Base-by-base conservation (phyloP, 352 stramenopile species). In the Pythium aquatile region DNA sequence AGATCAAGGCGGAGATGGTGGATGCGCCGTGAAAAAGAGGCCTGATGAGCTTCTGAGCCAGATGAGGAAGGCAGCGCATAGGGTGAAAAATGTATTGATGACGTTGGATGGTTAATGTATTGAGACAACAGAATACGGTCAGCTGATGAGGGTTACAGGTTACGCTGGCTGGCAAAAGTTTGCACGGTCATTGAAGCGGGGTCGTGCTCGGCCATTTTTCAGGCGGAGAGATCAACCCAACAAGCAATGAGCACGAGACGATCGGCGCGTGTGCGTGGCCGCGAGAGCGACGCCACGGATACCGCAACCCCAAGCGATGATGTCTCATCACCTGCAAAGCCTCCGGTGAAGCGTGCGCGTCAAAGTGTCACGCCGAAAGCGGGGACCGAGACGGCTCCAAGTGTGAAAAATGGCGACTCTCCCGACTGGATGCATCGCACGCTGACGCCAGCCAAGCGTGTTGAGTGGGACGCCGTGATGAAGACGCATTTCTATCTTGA, bases 381-480 rank as follows among this genome's bases (percentile, higher is more conserved):
- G 13, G 30, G 6, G 14, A 20, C 3, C 1, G n/a, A 49, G 42
- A 28, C 42, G 9, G 16, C 3, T 42, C 8, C 37, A 13, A 42
- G 13, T n/a, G 39, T 20, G 2, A 61, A 63, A 3, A 61, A 58
- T 33, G 32, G 17, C 40, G 33, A 14, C 14, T 16, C 47, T 3
- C 11, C 16, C 2, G 35, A 48, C 11, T 61, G 60, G 60, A 17
- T 60, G 11, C 29, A 66, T 8, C n/a, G 24, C 7, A 35, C 24
- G n/a, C 37, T 65, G 5, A 37, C 68, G 4, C 10, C 44, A 1
- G 64, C 58, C 42, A 61, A 76, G 24, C 61, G 70, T 32, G 52
- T 46, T 30, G 66, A 69, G 30, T 90, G 81, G 81, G 59, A 70
- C 53, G 53, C 58, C 16, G 71, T 82, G 56, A 51, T 90, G 58